A percentile compares a stretch with the other conserved stretches of the same genome.
Evolutionary conservation across 805 yeast species (phyloP).

Genomic region (Wickerhamiella dianesei): DNA sequence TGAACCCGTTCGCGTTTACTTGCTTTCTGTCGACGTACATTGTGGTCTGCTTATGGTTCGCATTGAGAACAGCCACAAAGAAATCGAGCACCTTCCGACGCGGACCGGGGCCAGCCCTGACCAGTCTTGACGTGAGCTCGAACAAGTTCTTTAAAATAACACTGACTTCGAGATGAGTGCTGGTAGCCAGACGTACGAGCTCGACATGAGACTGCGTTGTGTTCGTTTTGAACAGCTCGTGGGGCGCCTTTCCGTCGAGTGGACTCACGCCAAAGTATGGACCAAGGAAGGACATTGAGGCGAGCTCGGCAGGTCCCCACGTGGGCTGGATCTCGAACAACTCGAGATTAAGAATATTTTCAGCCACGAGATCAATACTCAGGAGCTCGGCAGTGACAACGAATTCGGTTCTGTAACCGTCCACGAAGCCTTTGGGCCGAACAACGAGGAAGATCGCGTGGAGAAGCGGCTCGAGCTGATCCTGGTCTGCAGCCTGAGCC

Average conservation of each 20-base stretch:
- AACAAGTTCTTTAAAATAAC: conserved; percentile 44
- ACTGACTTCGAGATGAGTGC: conserved; percentile 4
- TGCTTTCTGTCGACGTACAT: conserved; percentile 51
- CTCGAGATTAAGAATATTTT: conserved; percentile 53
- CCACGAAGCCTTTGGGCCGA: neutral
- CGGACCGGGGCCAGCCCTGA: conserved; percentile 57
- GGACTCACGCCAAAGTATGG: conserved; percentile 5
- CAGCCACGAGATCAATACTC: conserved; percentile 38
- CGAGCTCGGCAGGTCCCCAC: conserved; percentile 27
- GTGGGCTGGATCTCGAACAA: conserved; percentile 32
- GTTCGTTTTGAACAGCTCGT: conserved; percentile 6
- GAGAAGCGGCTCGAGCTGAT: neutral
- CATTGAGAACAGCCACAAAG: conserved; percentile 61
- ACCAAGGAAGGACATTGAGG: conserved; percentile 31
- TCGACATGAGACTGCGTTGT: conserved; percentile 18
- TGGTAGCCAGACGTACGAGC: conserved; percentile 7
- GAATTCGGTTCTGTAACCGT: neutral
- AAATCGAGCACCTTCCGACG: conserved; percentile 52
- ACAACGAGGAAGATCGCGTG: neutral
- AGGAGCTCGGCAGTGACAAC: neutral
- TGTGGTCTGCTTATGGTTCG: conserved; percentile 78
- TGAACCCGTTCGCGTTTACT: conserved; percentile 65
- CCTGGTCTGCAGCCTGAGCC: neutral
- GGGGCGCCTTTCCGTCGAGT: neutral
- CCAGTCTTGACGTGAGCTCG: conserved; percentile 53